phyloP scores from a whole-genome alignment of 768 basidiomycete genomes.

The Mycena leptocephala region DNA sequence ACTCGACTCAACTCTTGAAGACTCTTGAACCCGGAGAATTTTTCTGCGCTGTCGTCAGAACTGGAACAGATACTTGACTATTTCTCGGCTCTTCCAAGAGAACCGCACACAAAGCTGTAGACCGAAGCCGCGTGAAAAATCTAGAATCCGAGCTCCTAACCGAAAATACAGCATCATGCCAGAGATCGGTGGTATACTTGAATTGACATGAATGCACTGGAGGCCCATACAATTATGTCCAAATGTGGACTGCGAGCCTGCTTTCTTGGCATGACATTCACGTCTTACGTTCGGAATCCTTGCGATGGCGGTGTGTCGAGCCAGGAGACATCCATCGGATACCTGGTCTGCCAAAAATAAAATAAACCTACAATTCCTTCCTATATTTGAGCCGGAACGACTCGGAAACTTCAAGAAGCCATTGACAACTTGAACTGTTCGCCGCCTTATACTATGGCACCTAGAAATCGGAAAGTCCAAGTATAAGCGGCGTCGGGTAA shows the following conservation, averaged over 20 bases:
- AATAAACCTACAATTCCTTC: no score
- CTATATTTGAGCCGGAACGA: no score
- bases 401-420: neutral
- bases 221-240: neutral
- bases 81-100: neutral
- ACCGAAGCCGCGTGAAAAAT: neutral
- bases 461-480: neutral
- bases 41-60: no score
- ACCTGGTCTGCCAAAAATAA: no score
- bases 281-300: neutral
- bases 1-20: no score
- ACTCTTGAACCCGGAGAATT: no score
- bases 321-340: neutral
- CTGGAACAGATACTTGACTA: neutral
- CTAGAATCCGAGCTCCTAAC: no score
- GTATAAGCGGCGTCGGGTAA: neutral
- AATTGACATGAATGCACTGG: neutral
- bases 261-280: neutral
- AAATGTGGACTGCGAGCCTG: neutral
- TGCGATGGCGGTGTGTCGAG: neutral
- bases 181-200: neutral
- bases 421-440: no score
- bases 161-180: neutral
- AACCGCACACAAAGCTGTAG: neutral
- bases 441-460: no score